Percentiles rank a stretch among this genome's conserved stretches.
These are phyloP conservation scores for Theobroma grandiflorum DNA, from an alignment of 441 rosid species.

Conservation along the genomic window DNA sequence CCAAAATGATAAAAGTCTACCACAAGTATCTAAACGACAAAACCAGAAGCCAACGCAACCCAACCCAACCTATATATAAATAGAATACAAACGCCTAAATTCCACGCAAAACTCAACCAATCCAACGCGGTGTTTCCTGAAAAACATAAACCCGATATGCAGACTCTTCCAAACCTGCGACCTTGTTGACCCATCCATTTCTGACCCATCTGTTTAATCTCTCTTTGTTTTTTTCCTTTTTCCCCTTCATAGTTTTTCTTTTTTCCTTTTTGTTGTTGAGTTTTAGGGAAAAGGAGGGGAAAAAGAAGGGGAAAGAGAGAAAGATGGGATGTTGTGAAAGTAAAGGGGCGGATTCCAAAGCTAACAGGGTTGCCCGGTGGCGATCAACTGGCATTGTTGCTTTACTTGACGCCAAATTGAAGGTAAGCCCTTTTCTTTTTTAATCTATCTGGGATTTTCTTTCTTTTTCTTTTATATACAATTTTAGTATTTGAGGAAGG, in stretches of 20 bases:
- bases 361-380: constrained; percentile 76
- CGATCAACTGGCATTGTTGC: constrained; percentile 96
- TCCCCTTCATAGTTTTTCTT: not conserved
- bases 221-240: not conserved
- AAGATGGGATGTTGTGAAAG: constrained; percentile 85
- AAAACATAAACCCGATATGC: not conserved
- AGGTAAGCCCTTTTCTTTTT: constrained; percentile 46
- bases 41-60: not conserved
- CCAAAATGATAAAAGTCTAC: no score
- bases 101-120: not conserved
- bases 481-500: not conserved
- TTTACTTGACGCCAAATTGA: constrained; percentile 88
- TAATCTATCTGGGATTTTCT: not conserved
- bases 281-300: not conserved
- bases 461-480: not conserved
- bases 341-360: constrained; percentile 75
- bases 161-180: not conserved
- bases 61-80: not conserved
- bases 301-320: not conserved
- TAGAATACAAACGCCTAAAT: not conserved
- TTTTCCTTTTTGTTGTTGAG: not conserved
- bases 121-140: not conserved
- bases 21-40: no score
- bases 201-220: not conserved
- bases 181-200: not conserved